phyloP scores from a whole-genome alignment of 2,329 filamentous ascomycete genomes.

The Fusarium begoniae region DNA sequence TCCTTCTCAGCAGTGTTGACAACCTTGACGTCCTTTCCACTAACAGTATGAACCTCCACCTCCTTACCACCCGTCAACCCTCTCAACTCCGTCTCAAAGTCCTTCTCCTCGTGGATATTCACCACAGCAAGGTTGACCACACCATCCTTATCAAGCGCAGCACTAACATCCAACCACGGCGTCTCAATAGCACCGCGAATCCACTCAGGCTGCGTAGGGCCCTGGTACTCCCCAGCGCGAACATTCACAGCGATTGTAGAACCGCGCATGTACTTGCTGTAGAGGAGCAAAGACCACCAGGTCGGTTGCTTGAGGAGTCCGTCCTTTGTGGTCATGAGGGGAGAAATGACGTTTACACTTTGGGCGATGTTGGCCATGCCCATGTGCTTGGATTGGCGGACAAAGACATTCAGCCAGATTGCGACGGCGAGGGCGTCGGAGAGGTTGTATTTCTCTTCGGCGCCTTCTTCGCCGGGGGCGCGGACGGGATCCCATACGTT shows the following conservation, averaged over 20 bases:
- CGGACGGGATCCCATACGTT: conserved; percentile 82
- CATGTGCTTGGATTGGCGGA: conserved; percentile 74
- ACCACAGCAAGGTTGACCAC: conserved; percentile 75
- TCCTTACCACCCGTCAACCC: conserved; percentile 56
- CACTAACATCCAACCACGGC: conserved; percentile 76
- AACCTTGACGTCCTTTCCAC: conserved; percentile 55
- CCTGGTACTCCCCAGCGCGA: conserved; percentile 69
- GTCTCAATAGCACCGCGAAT: conserved; percentile 71
- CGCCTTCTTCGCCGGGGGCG: conserved; percentile 75
- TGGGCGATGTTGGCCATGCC: conserved; percentile 85
- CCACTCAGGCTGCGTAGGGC: conserved; percentile 73
- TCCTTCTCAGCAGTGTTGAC: conserved; percentile 71
- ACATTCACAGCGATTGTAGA: conserved; percentile 74
- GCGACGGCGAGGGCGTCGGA: conserved; percentile 80
- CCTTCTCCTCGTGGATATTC: conserved; percentile 71
- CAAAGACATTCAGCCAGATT: conserved; percentile 79
- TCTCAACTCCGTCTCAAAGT: conserved; percentile 67
- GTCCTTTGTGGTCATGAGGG: conserved; percentile 73
- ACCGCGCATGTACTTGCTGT: conserved; percentile 71
- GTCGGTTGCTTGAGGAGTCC: conserved; percentile 76
- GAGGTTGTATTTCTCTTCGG: conserved; percentile 78
- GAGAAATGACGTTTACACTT: conserved; percentile 80
- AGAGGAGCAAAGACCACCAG: conserved; percentile 76
- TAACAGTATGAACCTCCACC: conserved; percentile 70
- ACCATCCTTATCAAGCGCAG: conserved; percentile 65